Evolutionary conservation across 192 early-diverging fungal genomes (phyloP), one percentile per base, ranked within the genome.

Genomic region (Coemansia sp.): DNA sequence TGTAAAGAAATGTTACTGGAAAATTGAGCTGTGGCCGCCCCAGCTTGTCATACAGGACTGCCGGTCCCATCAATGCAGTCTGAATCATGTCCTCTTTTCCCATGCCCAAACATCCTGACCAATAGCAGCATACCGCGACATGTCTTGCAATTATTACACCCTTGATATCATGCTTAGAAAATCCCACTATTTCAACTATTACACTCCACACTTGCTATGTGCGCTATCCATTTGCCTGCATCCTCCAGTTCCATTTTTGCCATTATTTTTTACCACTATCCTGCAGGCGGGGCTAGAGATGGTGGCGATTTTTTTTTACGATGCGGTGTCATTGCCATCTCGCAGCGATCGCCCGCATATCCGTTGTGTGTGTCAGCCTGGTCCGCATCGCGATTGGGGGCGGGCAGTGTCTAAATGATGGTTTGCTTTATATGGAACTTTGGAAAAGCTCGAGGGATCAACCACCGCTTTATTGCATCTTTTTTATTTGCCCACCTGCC

Each of bases 261-360:
- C 24, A 53, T 29, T 29, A 2, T 9, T 13, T 15, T 29, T 15
- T 27, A 10, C 12, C 50, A 53, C 50, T 12, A 3, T 18, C 45
- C 45, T 18, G 45, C 45, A 20, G 18, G n/a, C 16, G n/a, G 45
- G n/a, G 45, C n/a, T 8, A 2, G 7, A 47, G 11, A 12, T 6
- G 24, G 50, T 53, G 50, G 11, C 12, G 24, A 29, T 53, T 53
- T 27, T 27, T 24, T 29, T 53, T 35, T 35, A 35, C 9, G 50
- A 58, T 58, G 55, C 55, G 55, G 30, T 18, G 55, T 58, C 55
- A 58, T 34, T 58, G 55, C n/a, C 34, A 18, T 30, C 32, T 58
- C 27, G 55, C 34, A 35, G 55, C 29, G 55, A 58, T 58, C 34
- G 55, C 32, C 55, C 30, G 30, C 34, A 32, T 58, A 34, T 12